Conservation (phyloP, 192 early-diverging fungal species). For the Coemansia sp. region DNA sequence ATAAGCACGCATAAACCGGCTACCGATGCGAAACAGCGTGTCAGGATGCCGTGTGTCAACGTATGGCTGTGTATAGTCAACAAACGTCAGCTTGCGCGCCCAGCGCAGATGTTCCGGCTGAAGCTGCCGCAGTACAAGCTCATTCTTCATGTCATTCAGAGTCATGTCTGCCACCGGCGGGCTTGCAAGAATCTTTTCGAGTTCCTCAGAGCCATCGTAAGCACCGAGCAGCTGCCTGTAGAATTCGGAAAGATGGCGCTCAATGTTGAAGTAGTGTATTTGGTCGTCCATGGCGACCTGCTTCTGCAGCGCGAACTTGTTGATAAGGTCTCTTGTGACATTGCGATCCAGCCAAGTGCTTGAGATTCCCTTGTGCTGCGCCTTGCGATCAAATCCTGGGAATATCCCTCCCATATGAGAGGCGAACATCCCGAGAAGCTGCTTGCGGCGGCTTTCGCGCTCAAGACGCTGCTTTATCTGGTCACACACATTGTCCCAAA, state of each 20-base stretch:
- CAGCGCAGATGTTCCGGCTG: slow-evolving; percentile 55
- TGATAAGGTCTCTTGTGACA: slow-evolving; percentile 51
- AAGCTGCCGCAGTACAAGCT: slow-evolving; percentile 44
- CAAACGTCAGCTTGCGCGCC: slow-evolving; percentile 55
- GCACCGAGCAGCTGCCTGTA: slow-evolving; percentile 32
- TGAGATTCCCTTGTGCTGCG: slow-evolving; percentile 39
- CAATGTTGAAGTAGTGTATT: slow-evolving; percentile 55
- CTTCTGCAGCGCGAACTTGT: slow-evolving; percentile 51
- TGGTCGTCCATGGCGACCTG: slow-evolving; percentile 47
- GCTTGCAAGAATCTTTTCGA: slow-evolving; percentile 20
- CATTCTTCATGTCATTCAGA: slow-evolving; percentile 50
- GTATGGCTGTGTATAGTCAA: slow-evolving; percentile 54
- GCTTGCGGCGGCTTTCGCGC: slow-evolving; percentile 54
- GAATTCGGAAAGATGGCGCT: slow-evolving; percentile 37
- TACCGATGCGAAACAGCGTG: slow-evolving; percentile 53
- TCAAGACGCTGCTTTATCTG: slow-evolving; percentile 53
- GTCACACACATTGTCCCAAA: slow-evolving; percentile 47
- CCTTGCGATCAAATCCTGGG: slow-evolving; percentile 49
- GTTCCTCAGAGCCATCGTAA: slow-evolving; percentile 30
- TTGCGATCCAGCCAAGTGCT: slow-evolving; percentile 54
- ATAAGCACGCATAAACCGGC: slow-evolving; percentile 50
- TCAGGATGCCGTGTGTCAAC: slow-evolving; percentile 53
- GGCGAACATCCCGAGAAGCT: slow-evolving; percentile 51
- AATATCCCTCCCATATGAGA: slow-evolving; percentile 54
- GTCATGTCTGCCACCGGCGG: slow-evolving; percentile 52